phyloP scores from a whole-genome alignment of 1,284 basidiomycete species.

The Vanrija sp. region DNA sequence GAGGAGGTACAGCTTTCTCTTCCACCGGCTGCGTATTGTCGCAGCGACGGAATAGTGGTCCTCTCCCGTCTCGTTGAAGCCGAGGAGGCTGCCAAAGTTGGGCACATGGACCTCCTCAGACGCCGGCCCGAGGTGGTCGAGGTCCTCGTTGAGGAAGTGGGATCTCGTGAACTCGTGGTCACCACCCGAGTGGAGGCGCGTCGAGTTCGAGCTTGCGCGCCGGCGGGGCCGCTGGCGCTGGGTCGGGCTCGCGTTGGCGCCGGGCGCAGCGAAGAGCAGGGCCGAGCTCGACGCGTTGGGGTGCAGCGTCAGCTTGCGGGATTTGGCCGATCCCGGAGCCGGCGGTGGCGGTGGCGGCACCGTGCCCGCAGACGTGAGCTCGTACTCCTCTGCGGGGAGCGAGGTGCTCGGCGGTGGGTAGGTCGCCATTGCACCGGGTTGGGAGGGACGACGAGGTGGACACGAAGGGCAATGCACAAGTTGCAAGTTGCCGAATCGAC shows the following conservation, averaged over 20 bases:
- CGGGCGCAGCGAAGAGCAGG: constrained; percentile 31
- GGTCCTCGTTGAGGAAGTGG: constrained; percentile 18
- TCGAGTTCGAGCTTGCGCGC: constrained; percentile 2
- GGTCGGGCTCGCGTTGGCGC: neutral
- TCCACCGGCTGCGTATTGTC: constrained; percentile 41
- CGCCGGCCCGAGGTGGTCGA: constrained; percentile 1
- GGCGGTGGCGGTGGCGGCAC: constrained; percentile 1
- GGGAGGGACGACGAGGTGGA: no score
- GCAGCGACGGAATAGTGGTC: constrained; percentile 46
- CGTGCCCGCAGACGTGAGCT: constrained; percentile 16
- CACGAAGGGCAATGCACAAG: no score
- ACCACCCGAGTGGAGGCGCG: neutral
- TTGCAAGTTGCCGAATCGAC: no score
- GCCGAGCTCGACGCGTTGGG: constrained; percentile 24
- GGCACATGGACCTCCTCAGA: constrained; percentile 45
- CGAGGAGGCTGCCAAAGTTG: constrained; percentile 45
- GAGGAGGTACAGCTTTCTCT: constrained; percentile 45
- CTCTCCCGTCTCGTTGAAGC: constrained; percentile 42
- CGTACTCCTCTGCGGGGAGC: constrained; percentile 33
- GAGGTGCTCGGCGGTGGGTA: constrained; percentile 17
- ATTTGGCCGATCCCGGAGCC: constrained; percentile 16
- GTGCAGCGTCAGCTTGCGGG: constrained; percentile 33
- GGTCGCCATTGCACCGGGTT: constrained; percentile 6
- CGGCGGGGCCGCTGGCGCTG: neutral
- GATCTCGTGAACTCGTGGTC: neutral